Evolutionary conservation across 129 eudicot species (phyloP), one percentile per base, ranked within the genome.

Genomic region (Saussurea involucrata): DNA sequence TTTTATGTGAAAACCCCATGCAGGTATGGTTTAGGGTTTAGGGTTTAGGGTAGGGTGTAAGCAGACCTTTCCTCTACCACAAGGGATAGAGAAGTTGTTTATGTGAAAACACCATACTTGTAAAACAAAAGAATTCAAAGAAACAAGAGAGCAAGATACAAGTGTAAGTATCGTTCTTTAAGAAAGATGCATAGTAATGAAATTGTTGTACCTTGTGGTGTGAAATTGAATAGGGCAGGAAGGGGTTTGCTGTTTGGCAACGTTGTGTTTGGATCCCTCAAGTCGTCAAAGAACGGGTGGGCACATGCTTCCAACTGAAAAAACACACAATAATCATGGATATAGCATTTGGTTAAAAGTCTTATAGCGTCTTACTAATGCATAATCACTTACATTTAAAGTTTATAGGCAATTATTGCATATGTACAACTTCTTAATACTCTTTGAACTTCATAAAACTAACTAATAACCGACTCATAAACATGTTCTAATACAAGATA

Each of bases 281-380:
- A 77, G 80, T 85, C 91, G 69, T 92, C 88, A 80, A 95, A 95
- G 83, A 95, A 95, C 17, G 94, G 96, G 73, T 95, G 99, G 8
- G 96, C 97, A 82, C 99, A 95, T 5, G 97, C 99, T 72, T 95
- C 97, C 90, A 95, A 84, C 98, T 93, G 90, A 34, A 84, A 65
- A 44, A 17, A 36, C 12, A 40, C 37, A 78, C 2, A 11, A 78
- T 60, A 78, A 69, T 37, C 69, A 36, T 70, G 10, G 37, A 27
- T 11, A 57, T 57, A 10, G 49, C 49, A 40, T 40, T 40, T 40
- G 49, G 49, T 40, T 40, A 10, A 0, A 8, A 40, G 49, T 10
- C 49, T 37, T 40, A 10, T 1, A 40, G 10, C 49, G 2, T 10
- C 49, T 40, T 40, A 40, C 10, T 40, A 40, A 40, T 31, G 34